These are phyloP conservation scores for Candida dubliniensis DNA, from an alignment of 1,139 yeast species.

Conservation along the genomic window DNA sequence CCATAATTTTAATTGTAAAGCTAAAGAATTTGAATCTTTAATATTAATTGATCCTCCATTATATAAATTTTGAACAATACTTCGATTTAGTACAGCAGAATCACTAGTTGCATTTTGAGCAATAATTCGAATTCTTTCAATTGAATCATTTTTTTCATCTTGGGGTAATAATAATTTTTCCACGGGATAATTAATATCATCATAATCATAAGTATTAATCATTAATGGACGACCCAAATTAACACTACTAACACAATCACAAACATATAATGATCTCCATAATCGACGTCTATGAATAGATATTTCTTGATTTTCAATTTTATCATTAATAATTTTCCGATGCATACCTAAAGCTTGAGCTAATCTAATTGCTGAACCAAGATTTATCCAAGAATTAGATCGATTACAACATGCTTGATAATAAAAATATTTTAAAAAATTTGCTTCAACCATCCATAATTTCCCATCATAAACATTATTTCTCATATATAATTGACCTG, in stretches of 20 bases:
- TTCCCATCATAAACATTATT: slow-evolving; percentile 36
- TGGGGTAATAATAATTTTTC: slow-evolving; percentile 2
- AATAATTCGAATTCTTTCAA: slow-evolving; percentile 11
- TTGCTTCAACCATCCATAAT: slow-evolving; percentile 42
- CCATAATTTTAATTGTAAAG: slow-evolving; percentile 42
- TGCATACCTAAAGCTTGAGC: slow-evolving; percentile 69
- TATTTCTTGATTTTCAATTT: slow-evolving; percentile 35
- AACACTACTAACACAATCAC: slow-evolving; percentile 40
- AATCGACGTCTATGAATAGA: slow-evolving; percentile 29
- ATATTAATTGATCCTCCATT: slow-evolving; percentile 34
- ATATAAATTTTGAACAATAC: slow-evolving; percentile 31
- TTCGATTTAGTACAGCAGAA: slow-evolving; percentile 26
- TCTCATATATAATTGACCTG: slow-evolving; percentile 29
- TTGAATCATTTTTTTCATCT: slow-evolving; percentile 4
- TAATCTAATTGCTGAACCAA: slow-evolving; percentile 48
- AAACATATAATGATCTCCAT: slow-evolving; percentile 41
- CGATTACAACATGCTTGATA: slow-evolving; percentile 38
- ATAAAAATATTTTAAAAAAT: slow-evolving; percentile 35
- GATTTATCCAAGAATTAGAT: slow-evolving; percentile 39
- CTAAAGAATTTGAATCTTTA: slow-evolving; percentile 33
- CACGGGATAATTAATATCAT: slow-evolving; percentile 21
- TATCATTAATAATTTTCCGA: slow-evolving; percentile 47
- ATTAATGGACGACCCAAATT: slow-evolving; percentile 43
- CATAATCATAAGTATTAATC: slow-evolving; percentile 42
- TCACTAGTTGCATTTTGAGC: slow-evolving; percentile 14